Evolutionary conservation across 2,329 filamentous ascomycete genomes (phyloP).

Genomic region (Fusarium dlaminii): DNA sequence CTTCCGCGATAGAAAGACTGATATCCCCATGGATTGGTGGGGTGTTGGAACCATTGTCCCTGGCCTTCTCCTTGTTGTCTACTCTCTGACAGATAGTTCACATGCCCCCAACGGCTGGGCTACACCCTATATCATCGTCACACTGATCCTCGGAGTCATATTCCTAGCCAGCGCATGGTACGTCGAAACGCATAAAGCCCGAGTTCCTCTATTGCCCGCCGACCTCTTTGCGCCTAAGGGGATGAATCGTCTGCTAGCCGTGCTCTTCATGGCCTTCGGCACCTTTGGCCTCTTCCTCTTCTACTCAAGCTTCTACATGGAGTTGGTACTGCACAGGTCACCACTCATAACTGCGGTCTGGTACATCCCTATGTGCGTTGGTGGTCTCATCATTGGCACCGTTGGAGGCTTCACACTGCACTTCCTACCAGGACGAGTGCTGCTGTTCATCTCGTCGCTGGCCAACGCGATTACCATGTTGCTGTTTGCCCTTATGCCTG

Average conservation of each 20-base stretch:
- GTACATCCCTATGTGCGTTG: constrained; percentile 66
- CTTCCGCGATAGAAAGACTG: constrained; percentile 35
- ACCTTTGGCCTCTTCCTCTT: constrained; percentile 71
- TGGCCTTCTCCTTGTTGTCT: constrained; percentile 71
- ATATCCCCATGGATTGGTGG: constrained; percentile 67
- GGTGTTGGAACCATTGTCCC: constrained; percentile 63
- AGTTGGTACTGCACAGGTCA: constrained; percentile 59
- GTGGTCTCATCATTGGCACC: constrained; percentile 65
- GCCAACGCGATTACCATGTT: constrained; percentile 62
- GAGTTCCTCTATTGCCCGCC: constrained; percentile 68
- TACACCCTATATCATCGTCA: constrained; percentile 71
- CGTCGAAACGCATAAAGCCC: constrained; percentile 69
- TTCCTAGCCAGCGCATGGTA: constrained; percentile 65
- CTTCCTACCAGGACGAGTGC: constrained; percentile 60
- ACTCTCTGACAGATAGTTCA: constrained; percentile 72
- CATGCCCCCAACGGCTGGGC: constrained; percentile 70
- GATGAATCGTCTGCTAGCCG: constrained; percentile 66
- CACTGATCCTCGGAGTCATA: constrained; percentile 65
- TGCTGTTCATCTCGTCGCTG: constrained; percentile 62
- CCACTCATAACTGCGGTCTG: constrained; percentile 67
- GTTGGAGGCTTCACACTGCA: constrained; percentile 66
- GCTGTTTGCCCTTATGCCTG: constrained; percentile 65
- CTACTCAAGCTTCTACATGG: constrained; percentile 71
- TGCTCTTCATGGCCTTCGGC: constrained; percentile 61
- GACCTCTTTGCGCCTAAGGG: constrained; percentile 67